Percentiles rank a stretch among this genome's conserved stretches.
phyloP scores from a whole-genome alignment of 2,329 filamentous ascomycete species.

The Fusarium azukiicola region DNA sequence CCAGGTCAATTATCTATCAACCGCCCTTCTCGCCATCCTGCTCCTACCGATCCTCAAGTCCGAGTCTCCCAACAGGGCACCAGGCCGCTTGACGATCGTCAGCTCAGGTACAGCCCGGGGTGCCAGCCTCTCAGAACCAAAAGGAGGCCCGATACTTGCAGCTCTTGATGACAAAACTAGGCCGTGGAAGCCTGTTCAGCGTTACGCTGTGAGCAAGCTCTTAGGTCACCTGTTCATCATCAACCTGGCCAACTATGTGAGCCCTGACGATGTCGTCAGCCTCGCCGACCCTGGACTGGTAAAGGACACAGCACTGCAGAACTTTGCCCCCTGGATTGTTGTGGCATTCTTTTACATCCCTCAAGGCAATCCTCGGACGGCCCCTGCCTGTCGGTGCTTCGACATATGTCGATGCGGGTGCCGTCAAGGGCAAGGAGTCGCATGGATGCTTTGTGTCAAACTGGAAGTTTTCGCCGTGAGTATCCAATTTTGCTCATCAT shows the following conservation, averaged over 20 bases:
- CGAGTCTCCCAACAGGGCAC: neutral
- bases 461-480: slow-evolving; percentile 16
- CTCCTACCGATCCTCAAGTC: neutral
- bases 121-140: neutral
- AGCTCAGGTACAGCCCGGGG: slow-evolving; percentile 1
- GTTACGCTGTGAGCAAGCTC: neutral
- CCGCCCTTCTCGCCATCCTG: neutral
- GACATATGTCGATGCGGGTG: neutral
- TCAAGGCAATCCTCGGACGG: neutral
- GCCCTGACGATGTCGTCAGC: neutral
- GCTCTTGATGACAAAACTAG: neutral
- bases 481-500: neutral
- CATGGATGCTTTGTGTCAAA: slow-evolving; percentile 6
- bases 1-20: slow-evolving; percentile 11
- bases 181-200: slow-evolving; percentile 1
- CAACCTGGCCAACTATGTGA: neutral
- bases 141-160: neutral
- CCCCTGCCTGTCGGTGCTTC: neutral
- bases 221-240: neutral
- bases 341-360: slow-evolving; percentile 3
- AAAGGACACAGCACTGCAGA: neutral
- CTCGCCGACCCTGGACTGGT: slow-evolving; percentile 2
- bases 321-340: neutral
- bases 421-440: neutral
- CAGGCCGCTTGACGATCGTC: slow-evolving; percentile 2